phyloP scores from a whole-genome alignment of 768 basidiomycete genomes.

The Solioccasus polychromus region DNA sequence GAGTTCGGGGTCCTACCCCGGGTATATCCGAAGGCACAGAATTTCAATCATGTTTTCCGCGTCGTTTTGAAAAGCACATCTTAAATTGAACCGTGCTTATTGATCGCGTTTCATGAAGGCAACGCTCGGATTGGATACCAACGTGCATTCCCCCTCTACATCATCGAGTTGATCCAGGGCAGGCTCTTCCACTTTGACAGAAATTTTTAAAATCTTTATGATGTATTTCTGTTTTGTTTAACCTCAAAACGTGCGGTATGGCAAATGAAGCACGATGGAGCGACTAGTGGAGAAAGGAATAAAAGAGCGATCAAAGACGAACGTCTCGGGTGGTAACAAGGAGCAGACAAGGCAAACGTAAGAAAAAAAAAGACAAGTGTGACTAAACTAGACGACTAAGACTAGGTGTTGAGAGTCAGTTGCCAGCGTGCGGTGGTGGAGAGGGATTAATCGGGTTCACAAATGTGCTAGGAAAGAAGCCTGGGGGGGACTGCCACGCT shows the following conservation, averaged over 20 bases:
- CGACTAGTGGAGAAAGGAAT: background rate
- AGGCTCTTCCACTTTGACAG: too few species aligned
- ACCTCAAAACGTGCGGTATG: conserved; percentile 13
- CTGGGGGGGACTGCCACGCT: conserved; percentile 50
- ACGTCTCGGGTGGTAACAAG: conserved; percentile 10
- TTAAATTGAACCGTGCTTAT: too few species aligned
- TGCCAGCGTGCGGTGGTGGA: conserved; percentile 41
- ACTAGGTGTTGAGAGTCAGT: conserved; percentile 18
- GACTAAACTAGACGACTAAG: background rate
- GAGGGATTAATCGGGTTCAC: conserved; percentile 47
- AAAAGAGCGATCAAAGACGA: conserved; percentile 5
- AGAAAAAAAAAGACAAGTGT: background rate
- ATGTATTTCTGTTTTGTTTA: conserved; percentile 35
- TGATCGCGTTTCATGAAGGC: too few species aligned
- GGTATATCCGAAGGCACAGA: too few species aligned
- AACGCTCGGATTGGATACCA: too few species aligned
- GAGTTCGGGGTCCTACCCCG: too few species aligned
- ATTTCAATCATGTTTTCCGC: too few species aligned
- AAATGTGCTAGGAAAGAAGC: conserved; percentile 49
- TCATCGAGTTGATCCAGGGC: too few species aligned
- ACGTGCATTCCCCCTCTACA: too few species aligned
- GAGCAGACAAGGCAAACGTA: too few species aligned
- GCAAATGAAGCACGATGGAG: conserved; percentile 27
- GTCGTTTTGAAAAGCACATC: too few species aligned
- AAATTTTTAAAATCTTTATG: conserved; percentile 36